A percentile compares a stretch with the other conserved stretches of the same genome.
phyloP scores from a whole-genome alignment of 495 filamentous ascomycete genomes.

The Aspergillus wentii region DNA sequence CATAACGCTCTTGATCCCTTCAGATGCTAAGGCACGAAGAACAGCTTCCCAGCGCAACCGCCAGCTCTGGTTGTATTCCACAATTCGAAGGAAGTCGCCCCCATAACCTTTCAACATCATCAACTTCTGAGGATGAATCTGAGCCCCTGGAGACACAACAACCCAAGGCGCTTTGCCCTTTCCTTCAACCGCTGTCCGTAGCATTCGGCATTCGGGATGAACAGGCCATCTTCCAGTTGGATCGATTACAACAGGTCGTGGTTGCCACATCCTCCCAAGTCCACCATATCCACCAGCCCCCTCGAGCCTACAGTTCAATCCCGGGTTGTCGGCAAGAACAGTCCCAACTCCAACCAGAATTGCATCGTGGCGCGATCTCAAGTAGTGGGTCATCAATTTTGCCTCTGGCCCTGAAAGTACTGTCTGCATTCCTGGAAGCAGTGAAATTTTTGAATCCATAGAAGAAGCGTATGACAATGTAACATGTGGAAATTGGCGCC shows the following conservation, averaged over 20 bases:
- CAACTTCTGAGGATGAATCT: constrained; percentile 39
- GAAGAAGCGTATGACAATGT: constrained; percentile 90
- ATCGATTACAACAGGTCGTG: constrained; percentile 75
- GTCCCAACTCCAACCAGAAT: constrained; percentile 84
- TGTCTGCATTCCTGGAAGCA: constrained; percentile 71
- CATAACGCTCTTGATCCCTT: constrained; percentile 77
- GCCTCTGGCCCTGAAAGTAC: constrained; percentile 72
- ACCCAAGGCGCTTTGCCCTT: constrained; percentile 70
- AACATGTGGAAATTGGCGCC: constrained; percentile 41
- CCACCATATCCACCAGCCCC: constrained; percentile 50
- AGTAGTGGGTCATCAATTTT: constrained; percentile 88
- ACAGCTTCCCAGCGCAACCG: constrained; percentile 59
- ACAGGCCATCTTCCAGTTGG: constrained; percentile 65
- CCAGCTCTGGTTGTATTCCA: constrained; percentile 45
- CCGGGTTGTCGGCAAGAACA: constrained; percentile 78
- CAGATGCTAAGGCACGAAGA: constrained; percentile 47
- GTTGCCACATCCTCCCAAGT: constrained; percentile 56
- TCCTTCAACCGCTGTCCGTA: constrained; percentile 58
- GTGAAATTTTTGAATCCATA: constrained; percentile 73
- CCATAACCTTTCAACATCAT: constrained; percentile 46
- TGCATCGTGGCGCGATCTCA: constrained; percentile 75
- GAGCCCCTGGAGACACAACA: constrained; percentile 49
- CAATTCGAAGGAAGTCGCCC: constrained; percentile 44
- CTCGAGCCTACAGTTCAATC: constrained; percentile 70
- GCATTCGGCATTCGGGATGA: constrained; percentile 52